Evolutionary conservation across 2,329 filamentous ascomycete species (phyloP).

Genomic region (Monilinia aucupariae): DNA sequence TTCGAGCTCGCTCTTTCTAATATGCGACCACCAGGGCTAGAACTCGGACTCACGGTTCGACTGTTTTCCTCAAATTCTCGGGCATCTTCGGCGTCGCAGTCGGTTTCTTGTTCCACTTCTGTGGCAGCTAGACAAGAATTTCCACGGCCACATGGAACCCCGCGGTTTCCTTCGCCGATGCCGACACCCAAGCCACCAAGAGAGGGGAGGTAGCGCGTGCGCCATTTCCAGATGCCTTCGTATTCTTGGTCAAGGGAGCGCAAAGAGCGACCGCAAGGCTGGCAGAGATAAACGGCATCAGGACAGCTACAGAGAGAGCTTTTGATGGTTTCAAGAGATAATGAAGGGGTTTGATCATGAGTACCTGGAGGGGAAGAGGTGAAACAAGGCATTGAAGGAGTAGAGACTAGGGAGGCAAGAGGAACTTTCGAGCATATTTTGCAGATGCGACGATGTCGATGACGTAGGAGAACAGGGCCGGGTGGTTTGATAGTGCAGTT

Average conservation of each 20-base stretch:
- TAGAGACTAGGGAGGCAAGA: conserved; percentile 46
- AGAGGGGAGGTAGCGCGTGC: conserved; percentile 75
- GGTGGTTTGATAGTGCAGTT: conserved; percentile 88
- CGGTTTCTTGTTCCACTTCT: conserved; percentile 76
- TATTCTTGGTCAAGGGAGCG: conserved; percentile 55
- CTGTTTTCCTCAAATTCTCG: conserved; percentile 29
- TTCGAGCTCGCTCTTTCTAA: conserved; percentile 13
- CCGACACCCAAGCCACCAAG: conserved; percentile 78
- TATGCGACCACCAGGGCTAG: conserved; percentile 21
- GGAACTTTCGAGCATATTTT: conserved; percentile 67
- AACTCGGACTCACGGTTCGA: conserved; percentile 24
- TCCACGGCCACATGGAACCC: conserved; percentile 81
- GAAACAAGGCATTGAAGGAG: conserved; percentile 1
- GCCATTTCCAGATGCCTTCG: conserved; percentile 77
- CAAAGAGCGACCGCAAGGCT: conserved; percentile 72
- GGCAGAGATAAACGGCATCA: conserved; percentile 73
- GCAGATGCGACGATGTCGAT: conserved; percentile 78
- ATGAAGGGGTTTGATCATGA: conserved; percentile 45
- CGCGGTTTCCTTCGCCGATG: conserved; percentile 81
- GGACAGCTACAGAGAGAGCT: conserved; percentile 33
- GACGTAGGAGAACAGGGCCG: conserved; percentile 57
- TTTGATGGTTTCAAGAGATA: conserved; percentile 35
- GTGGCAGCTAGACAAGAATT: conserved; percentile 68
- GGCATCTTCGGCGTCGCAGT: conserved; percentile 75
- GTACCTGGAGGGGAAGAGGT: not conserved